phyloP scores from a whole-genome alignment of 306 rosid species.

The Canavalia ensiformis region DNA sequence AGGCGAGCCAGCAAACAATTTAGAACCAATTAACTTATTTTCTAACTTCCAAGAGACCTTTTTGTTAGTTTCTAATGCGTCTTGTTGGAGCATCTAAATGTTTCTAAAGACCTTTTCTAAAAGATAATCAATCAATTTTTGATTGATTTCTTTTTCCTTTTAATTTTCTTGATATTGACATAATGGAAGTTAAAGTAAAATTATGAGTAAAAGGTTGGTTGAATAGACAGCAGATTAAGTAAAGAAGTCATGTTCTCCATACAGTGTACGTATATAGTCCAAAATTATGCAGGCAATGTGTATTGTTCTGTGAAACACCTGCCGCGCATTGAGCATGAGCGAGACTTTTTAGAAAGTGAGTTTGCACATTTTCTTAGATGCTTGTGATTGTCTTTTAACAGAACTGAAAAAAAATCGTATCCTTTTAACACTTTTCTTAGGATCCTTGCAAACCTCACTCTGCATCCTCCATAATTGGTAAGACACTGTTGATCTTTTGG shows the following conservation, averaged over 20 bases:
- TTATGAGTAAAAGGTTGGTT: background rate
- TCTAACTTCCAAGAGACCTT: background rate
- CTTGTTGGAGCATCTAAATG: background rate
- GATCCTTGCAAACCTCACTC: slow-evolving; percentile 40
- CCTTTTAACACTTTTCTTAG: slow-evolving; percentile 32
- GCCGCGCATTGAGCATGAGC: slow-evolving; percentile 14
- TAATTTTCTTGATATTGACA: background rate
- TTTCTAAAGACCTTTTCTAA: too few species aligned
- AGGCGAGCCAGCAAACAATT: background rate
- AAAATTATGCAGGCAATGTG: background rate
- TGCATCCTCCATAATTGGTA: slow-evolving; percentile 19
- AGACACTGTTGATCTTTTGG: background rate
- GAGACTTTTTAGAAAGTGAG: slow-evolving; percentile 35
- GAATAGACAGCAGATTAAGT: background rate
- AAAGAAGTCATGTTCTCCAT: background rate
- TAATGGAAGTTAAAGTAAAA: slow-evolving; percentile 8
- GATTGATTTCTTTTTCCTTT: too few species aligned
- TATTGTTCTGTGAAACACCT: slow-evolving; percentile 33
- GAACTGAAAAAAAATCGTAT: background rate
- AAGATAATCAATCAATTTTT: too few species aligned
- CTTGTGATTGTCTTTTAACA: slow-evolving; percentile 41
- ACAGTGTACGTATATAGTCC: background rate
- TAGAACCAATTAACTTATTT: background rate
- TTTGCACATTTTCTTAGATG: slow-evolving; percentile 13
- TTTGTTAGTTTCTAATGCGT: background rate